Evolutionary conservation across 78 protist species (phyloP).

Genomic region (Dictyostelium capitatum): DNA sequence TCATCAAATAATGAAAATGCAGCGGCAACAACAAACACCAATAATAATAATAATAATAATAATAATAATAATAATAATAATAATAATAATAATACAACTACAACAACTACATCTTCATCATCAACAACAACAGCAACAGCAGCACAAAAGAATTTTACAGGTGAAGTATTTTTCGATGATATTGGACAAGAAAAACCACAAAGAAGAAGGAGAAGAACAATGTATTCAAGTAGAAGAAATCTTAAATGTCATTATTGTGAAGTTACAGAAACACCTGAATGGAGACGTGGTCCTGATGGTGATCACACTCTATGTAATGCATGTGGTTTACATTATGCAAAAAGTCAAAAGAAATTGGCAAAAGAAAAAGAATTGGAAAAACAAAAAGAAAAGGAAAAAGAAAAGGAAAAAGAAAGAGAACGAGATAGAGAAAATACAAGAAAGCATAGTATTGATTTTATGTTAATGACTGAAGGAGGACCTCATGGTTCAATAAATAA

Average conservation of each 20-base stretch:
- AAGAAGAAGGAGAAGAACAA: constrained; percentile 77
- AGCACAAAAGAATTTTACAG: constrained; percentile 48
- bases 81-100: background rate
- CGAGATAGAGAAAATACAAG: constrained; percentile 36
- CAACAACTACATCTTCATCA: background rate
- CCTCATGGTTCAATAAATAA: background rate
- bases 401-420: constrained; percentile 39
- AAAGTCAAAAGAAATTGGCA: constrained; percentile 60
- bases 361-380: constrained; percentile 52
- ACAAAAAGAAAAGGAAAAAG: constrained; percentile 33
- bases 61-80: constrained; percentile 25
- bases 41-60: constrained; percentile 5
- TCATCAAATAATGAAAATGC: background rate
- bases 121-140: constrained; percentile 1
- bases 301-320: constrained; percentile 77
- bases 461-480: background rate
- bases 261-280: constrained; percentile 83
- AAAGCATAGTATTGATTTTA: constrained; percentile 60
- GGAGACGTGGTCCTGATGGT: constrained; percentile 83
- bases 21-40: background rate
- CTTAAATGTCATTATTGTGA: constrained; percentile 74
- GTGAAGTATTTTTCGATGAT: constrained; percentile 76
- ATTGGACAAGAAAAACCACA: constrained; percentile 47
- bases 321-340: constrained; percentile 82
- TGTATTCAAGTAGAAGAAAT: constrained; percentile 74